Evolutionary conservation across 192 early-diverging fungal genomes (phyloP), one percentile per base, ranked within the genome.

Genomic region (Entophlyctis luteolus): DNA sequence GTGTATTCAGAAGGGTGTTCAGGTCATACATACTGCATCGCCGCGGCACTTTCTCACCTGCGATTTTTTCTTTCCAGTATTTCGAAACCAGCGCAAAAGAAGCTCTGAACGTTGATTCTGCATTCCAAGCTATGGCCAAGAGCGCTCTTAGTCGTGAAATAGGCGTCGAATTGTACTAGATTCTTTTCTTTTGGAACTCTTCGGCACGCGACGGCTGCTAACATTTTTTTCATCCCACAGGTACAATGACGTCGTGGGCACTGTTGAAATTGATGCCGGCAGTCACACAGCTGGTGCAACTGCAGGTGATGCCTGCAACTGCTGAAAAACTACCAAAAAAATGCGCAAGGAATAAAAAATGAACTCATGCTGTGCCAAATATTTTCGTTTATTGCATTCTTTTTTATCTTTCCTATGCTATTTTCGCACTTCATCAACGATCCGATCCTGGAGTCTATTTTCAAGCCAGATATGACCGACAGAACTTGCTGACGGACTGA

Each of bases 41-140:
- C 27, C 81, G 55, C 35, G n/a, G 50, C 22, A n/a, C n/a, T n/a
- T n/a, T n/a, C n/a, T n/a, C n/a, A n/a, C 29, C 35, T 55, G 72
- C 52, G 29, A 46, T 35, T 67, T 23, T 37, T 25, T 42, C 58
- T 55, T 39, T 33, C 48, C 75, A 86, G 70, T 96, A 95, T 83
- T 99, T 99, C 86, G 94, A 99, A 79, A 97, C 95, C 5, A 90
- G 88, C 59, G 97, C 97, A 27, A 99, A 98, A 77, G 95, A 95
- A 75, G 93, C 92, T 42, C 95, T 94, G 79, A 98, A 99, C 67
- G 97, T 99, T 29, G 97, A 99, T 55, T 84, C 88, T 62, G 97
- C 97, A 46, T 99, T 99, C 83, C 90, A 90, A 65, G 93, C 91
- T 28, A 91, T 97, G 77, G 95, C 95, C 39, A 91, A 86, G 77